Percentiles rank a stretch among this genome's conserved stretches.
These are phyloP conservation scores for Brassica balearica DNA, from an alignment of 441 rosid species.

Conservation along the genomic window DNA sequence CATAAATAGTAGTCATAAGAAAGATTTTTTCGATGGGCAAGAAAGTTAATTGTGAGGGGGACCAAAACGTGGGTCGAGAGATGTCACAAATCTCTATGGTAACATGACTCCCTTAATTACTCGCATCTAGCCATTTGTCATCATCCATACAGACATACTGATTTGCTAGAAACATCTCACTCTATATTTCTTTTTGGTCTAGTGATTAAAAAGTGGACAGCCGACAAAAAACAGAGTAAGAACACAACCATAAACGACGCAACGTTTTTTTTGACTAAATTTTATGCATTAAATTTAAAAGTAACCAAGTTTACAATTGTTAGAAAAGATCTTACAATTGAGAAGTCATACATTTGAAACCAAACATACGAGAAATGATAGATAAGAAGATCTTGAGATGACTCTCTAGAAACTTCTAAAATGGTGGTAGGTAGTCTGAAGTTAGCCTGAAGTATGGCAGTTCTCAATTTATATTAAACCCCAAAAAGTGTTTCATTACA, in stretches of 20 bases:
- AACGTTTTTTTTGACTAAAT: neutral
- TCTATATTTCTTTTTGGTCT: neutral
- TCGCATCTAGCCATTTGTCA: neutral
- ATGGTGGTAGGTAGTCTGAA: no score
- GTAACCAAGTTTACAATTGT: no score
- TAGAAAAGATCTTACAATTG: no score
- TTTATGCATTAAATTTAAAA: no score
- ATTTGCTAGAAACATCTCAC: neutral
- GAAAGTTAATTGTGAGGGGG: neutral
- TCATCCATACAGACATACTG: neutral
- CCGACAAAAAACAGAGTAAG: neutral
- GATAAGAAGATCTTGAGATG: no score
- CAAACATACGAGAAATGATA: no score
- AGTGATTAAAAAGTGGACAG: neutral
- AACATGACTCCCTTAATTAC: neutral
- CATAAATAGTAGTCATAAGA: neutral
- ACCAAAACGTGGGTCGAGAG: conserved; percentile 12
- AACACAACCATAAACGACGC: neutral
- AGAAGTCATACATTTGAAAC: no score
- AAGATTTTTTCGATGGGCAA: neutral
- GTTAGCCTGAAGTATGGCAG: neutral
- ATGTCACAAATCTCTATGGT: neutral
- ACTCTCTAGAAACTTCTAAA: no score
- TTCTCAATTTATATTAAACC: neutral
- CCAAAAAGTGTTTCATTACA: neutral